These are phyloP conservation scores for Calcarisporium arbuscula DNA, from an alignment of 2,329 filamentous ascomycete species.

Conservation along the genomic window DNA sequence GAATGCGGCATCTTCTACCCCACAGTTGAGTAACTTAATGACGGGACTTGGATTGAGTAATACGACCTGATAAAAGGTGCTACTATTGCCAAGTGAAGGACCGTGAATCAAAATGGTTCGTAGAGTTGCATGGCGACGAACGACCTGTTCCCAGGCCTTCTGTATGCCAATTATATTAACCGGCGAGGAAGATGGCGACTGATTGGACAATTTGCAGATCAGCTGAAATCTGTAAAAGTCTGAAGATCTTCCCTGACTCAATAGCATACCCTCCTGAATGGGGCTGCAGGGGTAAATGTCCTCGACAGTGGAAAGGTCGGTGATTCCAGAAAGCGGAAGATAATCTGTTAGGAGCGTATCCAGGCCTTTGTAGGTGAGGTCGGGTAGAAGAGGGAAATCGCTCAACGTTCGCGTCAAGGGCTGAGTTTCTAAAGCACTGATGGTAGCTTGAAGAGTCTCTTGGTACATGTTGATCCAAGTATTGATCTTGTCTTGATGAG, in stretches of 20 bases:
- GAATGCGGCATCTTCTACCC: neutral
- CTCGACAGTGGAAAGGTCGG: constrained; percentile 16
- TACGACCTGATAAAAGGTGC: constrained; percentile 7
- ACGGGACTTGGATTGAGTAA: constrained; percentile 1
- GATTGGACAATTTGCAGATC: constrained; percentile 14
- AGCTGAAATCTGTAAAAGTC: constrained; percentile 10
- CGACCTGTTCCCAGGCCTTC: constrained; percentile 10
- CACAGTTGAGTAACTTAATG: constrained; percentile 1
- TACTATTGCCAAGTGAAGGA: neutral
- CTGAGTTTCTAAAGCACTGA: neutral
- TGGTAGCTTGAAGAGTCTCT: too few relatives aligned
- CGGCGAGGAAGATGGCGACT: constrained; percentile 8
- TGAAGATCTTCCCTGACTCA: constrained; percentile 20
- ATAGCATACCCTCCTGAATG: constrained; percentile 28
- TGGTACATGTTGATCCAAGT: too few relatives aligned
- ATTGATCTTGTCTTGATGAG: neutral
- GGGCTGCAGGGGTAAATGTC: constrained; percentile 32
- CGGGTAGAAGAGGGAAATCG: constrained; percentile 25
- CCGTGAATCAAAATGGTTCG: constrained; percentile 10
- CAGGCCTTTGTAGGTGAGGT: constrained; percentile 4
- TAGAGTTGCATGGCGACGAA: constrained; percentile 7
- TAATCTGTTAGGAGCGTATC: constrained; percentile 4
- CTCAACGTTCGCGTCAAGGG: constrained; percentile 17
- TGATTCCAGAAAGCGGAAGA: constrained; percentile 13
- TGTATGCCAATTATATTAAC: constrained; percentile 5